Evolutionary conservation across 306 rosid species (phyloP).

Genomic region (Cicer chorassanicum): DNA sequence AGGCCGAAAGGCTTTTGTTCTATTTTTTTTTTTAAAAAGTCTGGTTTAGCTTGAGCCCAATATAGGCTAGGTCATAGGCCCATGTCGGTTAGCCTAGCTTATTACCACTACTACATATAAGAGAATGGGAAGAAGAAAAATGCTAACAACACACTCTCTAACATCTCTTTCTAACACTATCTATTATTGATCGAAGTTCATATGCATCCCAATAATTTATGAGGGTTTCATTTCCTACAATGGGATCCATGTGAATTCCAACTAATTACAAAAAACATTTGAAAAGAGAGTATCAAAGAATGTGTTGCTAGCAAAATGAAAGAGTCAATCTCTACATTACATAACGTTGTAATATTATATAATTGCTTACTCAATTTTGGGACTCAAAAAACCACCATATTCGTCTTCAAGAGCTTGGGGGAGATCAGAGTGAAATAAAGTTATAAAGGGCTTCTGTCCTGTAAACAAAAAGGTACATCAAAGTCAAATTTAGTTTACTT

Average conservation of each 20-base stretch:
- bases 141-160: not conserved
- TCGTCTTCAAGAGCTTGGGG: constrained; percentile 69
- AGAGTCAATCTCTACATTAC: too few relatives aligned
- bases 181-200: not conserved
- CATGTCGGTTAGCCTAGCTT: too few relatives aligned
- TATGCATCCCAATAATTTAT: not conserved
- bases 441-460: constrained; percentile 68
- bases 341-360: too few relatives aligned
- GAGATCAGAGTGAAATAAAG: constrained; percentile 66
- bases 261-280: not conserved
- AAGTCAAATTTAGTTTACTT: constrained; percentile 20
- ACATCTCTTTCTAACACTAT: not conserved
- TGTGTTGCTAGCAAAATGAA: not conserved
- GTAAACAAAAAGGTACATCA: not conserved
- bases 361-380: constrained; percentile 56
- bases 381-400: constrained; percentile 64
- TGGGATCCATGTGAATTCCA: not conserved
- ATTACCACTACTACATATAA: too few relatives aligned
- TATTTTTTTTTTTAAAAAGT: too few relatives aligned
- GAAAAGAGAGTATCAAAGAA: not conserved
- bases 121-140: not conserved
- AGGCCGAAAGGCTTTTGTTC: too few relatives aligned
- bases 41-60: too few relatives aligned
- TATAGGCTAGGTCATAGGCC: too few relatives aligned
- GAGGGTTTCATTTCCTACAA: not conserved